phyloP scores from a whole-genome alignment of 2,329 filamentous ascomycete genomes.

The Cladobotryum mycophilum region DNA sequence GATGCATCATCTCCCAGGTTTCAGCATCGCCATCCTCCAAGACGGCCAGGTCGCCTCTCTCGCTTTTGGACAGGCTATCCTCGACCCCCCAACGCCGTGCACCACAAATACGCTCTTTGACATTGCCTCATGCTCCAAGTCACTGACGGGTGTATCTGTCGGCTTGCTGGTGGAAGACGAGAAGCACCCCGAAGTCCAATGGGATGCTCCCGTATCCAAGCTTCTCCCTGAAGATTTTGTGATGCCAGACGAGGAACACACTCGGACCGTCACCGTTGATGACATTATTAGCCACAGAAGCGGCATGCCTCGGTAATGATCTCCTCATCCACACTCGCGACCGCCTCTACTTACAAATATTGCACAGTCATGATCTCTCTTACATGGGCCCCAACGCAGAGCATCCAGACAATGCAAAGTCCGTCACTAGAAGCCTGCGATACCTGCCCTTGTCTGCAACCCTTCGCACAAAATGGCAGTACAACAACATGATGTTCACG shows the following conservation, averaged over 20 bases:
- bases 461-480: constrained; percentile 17
- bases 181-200: constrained; percentile 16
- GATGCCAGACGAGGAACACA: constrained; percentile 15
- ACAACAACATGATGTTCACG: constrained; percentile 25
- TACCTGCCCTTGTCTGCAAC: constrained; percentile 19
- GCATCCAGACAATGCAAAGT: constrained; percentile 16
- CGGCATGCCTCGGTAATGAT: constrained; percentile 16
- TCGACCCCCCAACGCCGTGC: constrained; percentile 14
- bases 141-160: constrained; percentile 19
- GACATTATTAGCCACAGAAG: constrained; percentile 20
- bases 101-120: constrained; percentile 22
- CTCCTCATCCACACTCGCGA: neutral
- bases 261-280: constrained; percentile 16
- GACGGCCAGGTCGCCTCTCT: constrained; percentile 13
- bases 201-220: constrained; percentile 17
- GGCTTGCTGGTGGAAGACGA: constrained; percentile 19
- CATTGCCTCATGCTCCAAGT: constrained; percentile 21
- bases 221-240: constrained; percentile 22
- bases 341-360: neutral
- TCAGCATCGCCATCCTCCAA: constrained; percentile 18
- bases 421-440: constrained; percentile 21
- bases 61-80: constrained; percentile 18
- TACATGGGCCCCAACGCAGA: constrained; percentile 15
- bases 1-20: constrained; percentile 17
- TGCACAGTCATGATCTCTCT: constrained; percentile 18